Evolutionary conservation across 1,284 basidiomycete species (phyloP).

Genomic region (Trametes polyzona): DNA sequence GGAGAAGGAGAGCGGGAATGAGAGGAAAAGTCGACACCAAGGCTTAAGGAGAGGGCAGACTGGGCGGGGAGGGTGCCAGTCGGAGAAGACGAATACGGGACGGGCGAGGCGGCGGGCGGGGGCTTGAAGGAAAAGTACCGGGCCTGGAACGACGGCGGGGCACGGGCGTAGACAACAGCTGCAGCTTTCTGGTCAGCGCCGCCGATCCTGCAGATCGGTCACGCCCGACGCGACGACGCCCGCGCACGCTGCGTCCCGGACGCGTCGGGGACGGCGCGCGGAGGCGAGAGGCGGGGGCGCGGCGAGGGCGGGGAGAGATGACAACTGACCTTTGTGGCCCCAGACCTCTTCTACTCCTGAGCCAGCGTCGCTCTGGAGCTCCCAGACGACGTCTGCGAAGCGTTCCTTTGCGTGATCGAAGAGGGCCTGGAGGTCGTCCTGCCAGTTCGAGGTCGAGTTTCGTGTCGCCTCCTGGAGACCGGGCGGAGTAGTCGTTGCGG

Average conservation of each 20-base stretch:
- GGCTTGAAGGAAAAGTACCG: slow-evolving; percentile 81
- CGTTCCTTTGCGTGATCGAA: slow-evolving; percentile 82
- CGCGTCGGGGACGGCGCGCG: neutral
- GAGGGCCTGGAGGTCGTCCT: slow-evolving; percentile 73
- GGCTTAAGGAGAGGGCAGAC: slow-evolving; percentile 63
- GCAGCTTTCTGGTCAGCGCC: slow-evolving; percentile 3
- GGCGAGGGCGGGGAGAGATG: neutral
- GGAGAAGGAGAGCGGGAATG: slow-evolving; percentile 62
- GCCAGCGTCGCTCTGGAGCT: slow-evolving; percentile 56
- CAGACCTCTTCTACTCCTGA: slow-evolving; percentile 67
- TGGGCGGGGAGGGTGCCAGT: slow-evolving; percentile 54
- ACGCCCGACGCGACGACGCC: neutral
- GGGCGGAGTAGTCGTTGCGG: slow-evolving; percentile 44
- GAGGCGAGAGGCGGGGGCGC: neutral
- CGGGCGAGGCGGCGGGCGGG: slow-evolving; percentile 54
- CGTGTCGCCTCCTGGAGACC: slow-evolving; percentile 65
- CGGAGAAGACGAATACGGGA: slow-evolving; percentile 61
- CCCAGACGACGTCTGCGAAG: slow-evolving; percentile 95
- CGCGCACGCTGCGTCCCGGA: neutral
- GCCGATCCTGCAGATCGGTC: slow-evolving; percentile 7
- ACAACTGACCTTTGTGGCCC: slow-evolving; percentile 84
- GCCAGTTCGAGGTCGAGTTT: slow-evolving; percentile 72
- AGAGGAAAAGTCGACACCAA: slow-evolving; percentile 49
- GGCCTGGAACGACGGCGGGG: slow-evolving; percentile 84
- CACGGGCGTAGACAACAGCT: slow-evolving; percentile 95